Conservation (phyloP, 306 rosid species). For the Pterocarpus macrocarpus region DNA sequence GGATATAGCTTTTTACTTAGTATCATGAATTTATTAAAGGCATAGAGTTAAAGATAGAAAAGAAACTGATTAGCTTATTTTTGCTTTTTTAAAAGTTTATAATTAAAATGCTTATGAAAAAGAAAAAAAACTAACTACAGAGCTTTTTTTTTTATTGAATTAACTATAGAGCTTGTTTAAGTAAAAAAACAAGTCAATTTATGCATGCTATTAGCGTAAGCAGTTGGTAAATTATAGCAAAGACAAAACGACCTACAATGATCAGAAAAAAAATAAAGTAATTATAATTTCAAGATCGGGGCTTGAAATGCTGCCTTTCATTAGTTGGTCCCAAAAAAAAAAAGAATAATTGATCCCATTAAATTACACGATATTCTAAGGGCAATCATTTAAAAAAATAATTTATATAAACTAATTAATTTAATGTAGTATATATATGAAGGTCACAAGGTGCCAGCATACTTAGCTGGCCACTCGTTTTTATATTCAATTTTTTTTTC, state of each 20-base stretch:
- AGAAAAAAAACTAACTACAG: too few relatives aligned
- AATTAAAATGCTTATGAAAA: background rate
- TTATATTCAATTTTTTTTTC: constrained; percentile 43
- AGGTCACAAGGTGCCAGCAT: constrained; percentile 64
- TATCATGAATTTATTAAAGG: background rate
- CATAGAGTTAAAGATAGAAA: background rate
- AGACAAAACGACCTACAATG: background rate
- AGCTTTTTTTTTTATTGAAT: too few relatives aligned
- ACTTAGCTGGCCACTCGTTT: constrained; percentile 90
- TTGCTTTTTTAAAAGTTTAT: background rate
- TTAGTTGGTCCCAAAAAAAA: background rate
- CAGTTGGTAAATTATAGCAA: background rate
- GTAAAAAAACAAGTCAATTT: background rate
- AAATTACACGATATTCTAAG: constrained; percentile 39
- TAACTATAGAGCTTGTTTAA: too few relatives aligned
- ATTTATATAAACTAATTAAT: constrained; percentile 29
- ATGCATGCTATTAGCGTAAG: background rate
- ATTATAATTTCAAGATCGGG: background rate
- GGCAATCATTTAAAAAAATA: constrained; percentile 50
- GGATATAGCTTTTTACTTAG: background rate
- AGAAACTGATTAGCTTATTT: background rate
- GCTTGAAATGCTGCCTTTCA: constrained; percentile 17
- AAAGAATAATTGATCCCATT: constrained; percentile 48
- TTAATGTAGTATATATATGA: constrained; percentile 56
- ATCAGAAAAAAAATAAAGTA: background rate